Base-by-base conservation (phyloP, 176 grass and related monocot species). In the Poa annua region DNA sequence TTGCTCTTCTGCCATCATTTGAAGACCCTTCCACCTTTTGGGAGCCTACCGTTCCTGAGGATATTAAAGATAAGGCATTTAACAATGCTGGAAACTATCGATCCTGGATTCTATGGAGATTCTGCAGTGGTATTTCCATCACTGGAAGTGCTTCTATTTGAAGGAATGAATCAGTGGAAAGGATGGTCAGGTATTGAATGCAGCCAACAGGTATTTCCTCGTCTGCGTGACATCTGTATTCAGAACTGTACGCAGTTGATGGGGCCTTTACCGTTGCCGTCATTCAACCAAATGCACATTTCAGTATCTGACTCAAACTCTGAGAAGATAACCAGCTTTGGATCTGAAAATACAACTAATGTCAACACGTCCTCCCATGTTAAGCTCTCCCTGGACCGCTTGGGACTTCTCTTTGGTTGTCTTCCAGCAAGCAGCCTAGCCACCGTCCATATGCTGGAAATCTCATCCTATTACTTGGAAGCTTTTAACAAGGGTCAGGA, bases 11-110 rank as follows among this genome's bases (percentile, higher is more conserved):
- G 88, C 50, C 32, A 89, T 45, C 33, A 66, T 9, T 74, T 48
- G 83, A 26, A 67, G 44, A 45, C 11, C 25, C 53, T 89, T 49
- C 83, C 83, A 75, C 36, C 88, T 36, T 80, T 90, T 24, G 83
- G 84, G 4, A 57, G 81, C n/a, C 20, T 90, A 44, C 88, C 84
- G 0, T 79, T 53, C n/a, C 88, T 90, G 39, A 54, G 10, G 63
- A 76, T 38, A 71, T 82, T 90, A 49, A 72, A 74, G 44, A 74
- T 86, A 26, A 79, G 11, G 24, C 11, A 22, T 47, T 29, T 90
- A 14, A 82, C 5, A 41, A 32, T 15, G 6, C 7, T 86, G 17
- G 85, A 77, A 64, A 55, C 67, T 0, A 78, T 90, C 13, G 71
- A 75, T 35, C 17, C 83, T 49, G 54, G n/a, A 78, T 90, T 90